Base-by-base conservation (phyloP, 1,284 basidiomycete species). In the Malassezia japonica region DNA sequence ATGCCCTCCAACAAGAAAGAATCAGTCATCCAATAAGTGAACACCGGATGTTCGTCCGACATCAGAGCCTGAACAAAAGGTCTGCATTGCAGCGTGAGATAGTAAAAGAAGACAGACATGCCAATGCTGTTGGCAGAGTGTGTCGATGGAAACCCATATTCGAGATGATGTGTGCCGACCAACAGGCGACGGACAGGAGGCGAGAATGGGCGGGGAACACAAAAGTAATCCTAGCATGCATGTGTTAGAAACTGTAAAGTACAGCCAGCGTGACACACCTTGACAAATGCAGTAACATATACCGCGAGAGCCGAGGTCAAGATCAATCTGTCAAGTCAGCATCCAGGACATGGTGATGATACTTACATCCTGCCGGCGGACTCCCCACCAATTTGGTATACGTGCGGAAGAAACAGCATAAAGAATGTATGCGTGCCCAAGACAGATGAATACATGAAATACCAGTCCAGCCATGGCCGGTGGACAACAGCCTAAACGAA, bases 81-180 rank as follows among this genome's bases (percentile, higher is more conserved):
- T 27, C 50, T 23, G 7, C 27, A n/a, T 15, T 33, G 41, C 9
- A 47, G 25, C n/a, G 69, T 46, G 53, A 63, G 65, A 16, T 66
- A 55, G 27, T 69, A 72, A 47, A 65, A 46, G 45, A 61, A 64
- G 21, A 70, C 50, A 0, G 87, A 88, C 58, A 92, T 86, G 31
- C 87, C 88, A 48, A 90, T 80, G 41, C 82, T 82, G 72, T 92
- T 95, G 1, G 91, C 89, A 1, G 88, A 87, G 70, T 98, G 92
- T 0, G 91, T 95, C 0, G 90, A 95, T 0, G 90, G 91, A 70
- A 96, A 95, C 15, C 92, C 91, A 68, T 89, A 90, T 59, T 76
- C 77, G 34, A 76, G 69, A 38, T 65, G 74, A 48, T 76, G 75
- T 2, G 70, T 74, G 16, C 75, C 74, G 23, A 77, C 70, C 3